Base-by-base conservation (phyloP, 306 rosid genomes). In the Clitoria ternatea region DNA sequence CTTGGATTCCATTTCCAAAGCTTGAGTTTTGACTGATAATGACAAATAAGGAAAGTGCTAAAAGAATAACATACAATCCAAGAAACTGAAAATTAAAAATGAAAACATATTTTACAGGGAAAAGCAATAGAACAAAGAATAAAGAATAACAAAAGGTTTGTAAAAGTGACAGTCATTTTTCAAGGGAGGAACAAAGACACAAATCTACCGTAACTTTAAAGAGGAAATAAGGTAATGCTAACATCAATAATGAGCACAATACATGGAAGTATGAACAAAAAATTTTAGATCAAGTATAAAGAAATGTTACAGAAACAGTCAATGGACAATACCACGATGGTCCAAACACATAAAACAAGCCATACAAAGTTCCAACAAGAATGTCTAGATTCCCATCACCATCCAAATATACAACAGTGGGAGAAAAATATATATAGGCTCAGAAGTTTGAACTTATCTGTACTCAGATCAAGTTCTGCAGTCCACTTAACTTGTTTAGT, bases 401-500 rank as follows among this genome's bases (percentile, higher is more conserved):
- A 83, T 94, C 99, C 84, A 94, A 89, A 80, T 94, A 97, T 6
- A 77, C 83, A 19, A 94, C 95, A 70, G 91, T 89, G 49, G 99
- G 99, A 24, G 99, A 84, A 79, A 96, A 91, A 80, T 89, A 85
- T 78, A 94, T 81, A 75, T 84, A 88, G 66, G 90, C 97, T 55
- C 86, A 87, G 74, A 79, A 94, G 20, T 82, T 69, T 72, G 84
- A 83, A 52, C 85, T n/a, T 74, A 66, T 94, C 97, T 15, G 96
- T 94, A 82, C 99, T 94, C 83, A 88, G 70, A 86, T 94, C 97
- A 77, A 94, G 87, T 30, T 91, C 90, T 52, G 87, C 69, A 52
- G 90, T 87, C 99, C 99, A 94, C 87, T 91, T 94, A 59, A 94
- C 88, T 89, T 91, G 91, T 69, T 91, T 94, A 3, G 99, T 83